These are phyloP conservation scores for Fusarium avenaceum DNA, from an alignment of 2,329 filamentous ascomycete genomes.

Conservation along the genomic window DNA sequence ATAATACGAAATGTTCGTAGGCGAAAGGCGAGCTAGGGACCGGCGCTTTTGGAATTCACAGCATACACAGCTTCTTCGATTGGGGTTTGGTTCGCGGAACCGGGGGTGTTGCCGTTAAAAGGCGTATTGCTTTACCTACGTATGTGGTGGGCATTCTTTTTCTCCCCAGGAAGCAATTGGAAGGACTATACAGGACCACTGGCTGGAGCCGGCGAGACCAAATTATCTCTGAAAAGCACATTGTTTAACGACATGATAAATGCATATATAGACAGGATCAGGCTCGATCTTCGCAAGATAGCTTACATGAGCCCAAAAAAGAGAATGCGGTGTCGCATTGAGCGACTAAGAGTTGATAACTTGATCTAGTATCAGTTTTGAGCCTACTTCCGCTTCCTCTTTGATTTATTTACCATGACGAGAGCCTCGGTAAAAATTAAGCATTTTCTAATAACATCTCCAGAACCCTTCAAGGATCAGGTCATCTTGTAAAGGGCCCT, in stretches of 20 bases:
- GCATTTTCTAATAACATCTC: not conserved
- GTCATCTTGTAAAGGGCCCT: not conserved
- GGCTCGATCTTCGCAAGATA: conserved; percentile 39
- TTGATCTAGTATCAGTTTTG: conserved; percentile 40
- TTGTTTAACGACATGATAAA: conserved; percentile 23
- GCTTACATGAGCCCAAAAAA: conserved; percentile 36
- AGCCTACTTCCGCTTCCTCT: conserved; percentile 21
- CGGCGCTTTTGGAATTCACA: conserved; percentile 49
- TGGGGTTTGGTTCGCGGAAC: conserved; percentile 24
- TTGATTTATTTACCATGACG: conserved; percentile 36
- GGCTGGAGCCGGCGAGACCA: conserved; percentile 23
- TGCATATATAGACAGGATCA: conserved; percentile 39
- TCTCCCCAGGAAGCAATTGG: conserved; percentile 23
- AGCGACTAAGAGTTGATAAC: conserved; percentile 34
- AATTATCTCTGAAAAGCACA: conserved; percentile 16
- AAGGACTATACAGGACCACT: conserved; percentile 36
- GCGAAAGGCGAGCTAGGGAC: conserved; percentile 28
- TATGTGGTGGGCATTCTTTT: conserved; percentile 27
- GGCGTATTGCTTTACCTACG: conserved; percentile 30
- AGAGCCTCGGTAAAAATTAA: not conserved
- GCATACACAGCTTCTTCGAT: conserved; percentile 18
- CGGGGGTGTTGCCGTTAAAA: conserved; percentile 23
- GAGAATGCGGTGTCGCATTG: conserved; percentile 32
- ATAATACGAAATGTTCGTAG: conserved; percentile 34
- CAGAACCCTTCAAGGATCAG: not conserved